phyloP scores from a whole-genome alignment of 768 basidiomycete species.

The Podaxis pistillaris region DNA sequence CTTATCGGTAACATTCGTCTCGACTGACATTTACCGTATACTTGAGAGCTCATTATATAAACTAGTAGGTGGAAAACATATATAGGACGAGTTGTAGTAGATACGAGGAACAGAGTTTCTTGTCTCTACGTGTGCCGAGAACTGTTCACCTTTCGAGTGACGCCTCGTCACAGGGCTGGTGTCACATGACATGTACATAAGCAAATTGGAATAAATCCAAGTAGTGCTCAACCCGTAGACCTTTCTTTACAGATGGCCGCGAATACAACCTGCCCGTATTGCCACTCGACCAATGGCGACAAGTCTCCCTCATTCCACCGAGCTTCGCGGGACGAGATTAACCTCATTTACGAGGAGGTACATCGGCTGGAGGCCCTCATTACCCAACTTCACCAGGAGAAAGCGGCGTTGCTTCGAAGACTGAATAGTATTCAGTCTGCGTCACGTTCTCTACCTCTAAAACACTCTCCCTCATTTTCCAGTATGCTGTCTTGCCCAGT shows the following conservation, averaged over 20 bases:
- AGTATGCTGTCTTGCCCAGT: neutral
- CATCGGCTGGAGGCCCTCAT: neutral
- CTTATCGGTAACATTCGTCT: too few relatives aligned
- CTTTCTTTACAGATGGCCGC: neutral
- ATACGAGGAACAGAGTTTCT: too few relatives aligned
- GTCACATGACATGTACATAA: too few relatives aligned
- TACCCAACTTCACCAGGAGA: neutral
- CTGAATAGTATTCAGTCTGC: neutral
- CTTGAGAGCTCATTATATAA: too few relatives aligned
- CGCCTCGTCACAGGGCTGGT: too few relatives aligned
- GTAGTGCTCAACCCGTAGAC: too few relatives aligned
- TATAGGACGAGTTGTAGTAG: too few relatives aligned
- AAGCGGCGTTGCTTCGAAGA: neutral
- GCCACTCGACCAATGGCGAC: neutral
- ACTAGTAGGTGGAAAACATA: too few relatives aligned
- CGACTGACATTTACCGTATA: too few relatives aligned
- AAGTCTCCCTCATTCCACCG: neutral
- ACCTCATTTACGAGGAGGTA: neutral
- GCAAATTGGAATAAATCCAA: too few relatives aligned
- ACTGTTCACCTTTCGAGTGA: too few relatives aligned
- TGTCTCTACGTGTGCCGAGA: too few relatives aligned
- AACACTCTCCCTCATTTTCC: conserved; percentile 2
- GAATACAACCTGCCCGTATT: neutral
- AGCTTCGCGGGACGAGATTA: neutral
- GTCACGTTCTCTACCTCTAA: neutral